Conservation (phyloP, 768 basidiomycete genomes). For the Trametes maxima region DNA sequence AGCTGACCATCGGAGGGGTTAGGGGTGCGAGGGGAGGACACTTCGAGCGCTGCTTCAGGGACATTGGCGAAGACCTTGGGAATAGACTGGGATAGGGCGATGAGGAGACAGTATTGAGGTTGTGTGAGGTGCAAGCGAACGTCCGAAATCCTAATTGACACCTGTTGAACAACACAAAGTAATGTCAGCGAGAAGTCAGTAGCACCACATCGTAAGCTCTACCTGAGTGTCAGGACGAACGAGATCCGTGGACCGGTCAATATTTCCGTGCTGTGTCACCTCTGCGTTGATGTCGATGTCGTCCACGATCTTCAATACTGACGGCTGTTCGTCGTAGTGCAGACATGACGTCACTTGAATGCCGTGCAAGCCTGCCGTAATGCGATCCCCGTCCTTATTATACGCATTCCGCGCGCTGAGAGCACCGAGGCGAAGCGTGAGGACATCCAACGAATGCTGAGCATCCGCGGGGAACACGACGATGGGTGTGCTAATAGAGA, state of each 20-base stretch:
- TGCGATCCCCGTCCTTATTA: constrained; percentile 56
- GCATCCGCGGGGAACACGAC: constrained; percentile 81
- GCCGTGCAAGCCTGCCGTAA: constrained; percentile 76
- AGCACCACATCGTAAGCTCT: neutral
- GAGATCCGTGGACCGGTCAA: constrained; percentile 53
- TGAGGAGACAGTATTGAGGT: constrained; percentile 73
- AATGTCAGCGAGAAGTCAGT: neutral
- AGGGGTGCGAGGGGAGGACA: constrained; percentile 3
- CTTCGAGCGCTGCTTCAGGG: constrained; percentile 38
- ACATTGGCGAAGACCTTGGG: constrained; percentile 59
- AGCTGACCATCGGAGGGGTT: constrained; percentile 13
- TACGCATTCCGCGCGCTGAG: constrained; percentile 81
- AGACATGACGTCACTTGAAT: constrained; percentile 77
- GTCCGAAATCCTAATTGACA: constrained; percentile 76
- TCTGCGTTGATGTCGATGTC: constrained; percentile 79
- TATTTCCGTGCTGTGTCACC: constrained; percentile 60
- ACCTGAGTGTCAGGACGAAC: constrained; percentile 79
- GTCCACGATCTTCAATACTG: constrained; percentile 84
- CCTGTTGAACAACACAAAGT: constrained; percentile 42
- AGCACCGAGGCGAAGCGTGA: constrained; percentile 87
- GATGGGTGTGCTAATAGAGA: constrained; percentile 92
- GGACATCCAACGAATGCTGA: constrained; percentile 58
- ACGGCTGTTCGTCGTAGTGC: constrained; percentile 49
- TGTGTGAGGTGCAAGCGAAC: constrained; percentile 84
- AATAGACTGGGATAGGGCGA: constrained; percentile 67